Conservation (phyloP, 2,329 filamentous ascomycete genomes). For the Pseudogymnoascus sp. region DNA sequence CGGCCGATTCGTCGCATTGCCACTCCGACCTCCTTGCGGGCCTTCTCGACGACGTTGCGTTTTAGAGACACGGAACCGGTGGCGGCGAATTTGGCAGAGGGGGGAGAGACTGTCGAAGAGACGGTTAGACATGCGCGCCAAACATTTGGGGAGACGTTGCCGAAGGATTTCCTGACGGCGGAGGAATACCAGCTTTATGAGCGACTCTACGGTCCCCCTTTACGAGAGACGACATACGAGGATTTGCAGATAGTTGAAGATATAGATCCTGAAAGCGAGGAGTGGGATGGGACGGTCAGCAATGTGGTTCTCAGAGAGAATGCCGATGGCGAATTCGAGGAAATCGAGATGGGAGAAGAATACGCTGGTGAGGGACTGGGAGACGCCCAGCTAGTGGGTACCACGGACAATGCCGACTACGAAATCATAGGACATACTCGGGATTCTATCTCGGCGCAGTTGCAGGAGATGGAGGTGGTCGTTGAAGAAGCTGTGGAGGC, state of each 20-base stretch:
- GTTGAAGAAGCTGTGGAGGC: conserved; percentile 27
- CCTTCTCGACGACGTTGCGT: background rate
- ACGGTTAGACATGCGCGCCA: conserved; percentile 66
- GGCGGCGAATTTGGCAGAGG: background rate
- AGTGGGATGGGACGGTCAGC: conserved; percentile 23
- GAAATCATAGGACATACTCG: conserved; percentile 2
- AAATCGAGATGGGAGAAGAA: conserved; percentile 40
- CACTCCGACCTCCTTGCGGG: background rate
- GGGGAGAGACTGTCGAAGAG: conserved; percentile 44
- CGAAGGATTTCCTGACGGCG: conserved; percentile 59
- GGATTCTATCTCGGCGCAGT: conserved; percentile 11
- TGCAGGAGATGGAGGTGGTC: conserved; percentile 25
- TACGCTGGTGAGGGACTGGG: conserved; percentile 21
- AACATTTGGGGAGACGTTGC: conserved; percentile 69
- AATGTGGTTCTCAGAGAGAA: conserved; percentile 48
- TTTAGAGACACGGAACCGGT: background rate
- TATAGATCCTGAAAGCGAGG: conserved; percentile 20
- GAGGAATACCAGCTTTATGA: conserved; percentile 72
- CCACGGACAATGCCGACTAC: conserved; percentile 24
- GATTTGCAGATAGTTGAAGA: conserved; percentile 40
- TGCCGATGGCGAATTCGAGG: conserved; percentile 52
- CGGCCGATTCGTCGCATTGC: conserved; percentile 14
- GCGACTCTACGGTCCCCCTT: conserved; percentile 70
- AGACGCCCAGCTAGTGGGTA: conserved; percentile 27
- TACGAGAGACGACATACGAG: conserved; percentile 53